These are phyloP conservation scores for Aegilops longissima DNA, from an alignment of 176 grass and related monocot species.

Conservation along the genomic window DNA sequence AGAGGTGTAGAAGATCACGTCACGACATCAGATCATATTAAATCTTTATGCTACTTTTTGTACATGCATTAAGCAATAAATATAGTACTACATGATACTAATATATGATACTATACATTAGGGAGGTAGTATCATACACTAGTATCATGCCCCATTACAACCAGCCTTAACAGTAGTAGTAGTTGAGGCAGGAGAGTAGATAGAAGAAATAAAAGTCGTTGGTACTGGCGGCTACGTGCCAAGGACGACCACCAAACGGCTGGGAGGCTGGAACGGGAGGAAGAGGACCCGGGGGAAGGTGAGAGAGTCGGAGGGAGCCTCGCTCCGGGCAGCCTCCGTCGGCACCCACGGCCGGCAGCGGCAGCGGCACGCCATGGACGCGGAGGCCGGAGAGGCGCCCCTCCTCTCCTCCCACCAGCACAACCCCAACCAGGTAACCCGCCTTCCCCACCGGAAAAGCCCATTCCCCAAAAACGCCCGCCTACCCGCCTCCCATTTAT, in stretches of 20 bases:
- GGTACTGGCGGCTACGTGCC: not conserved
- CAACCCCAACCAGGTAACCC: not conserved
- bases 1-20: too few relatives aligned
- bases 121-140: too few relatives aligned
- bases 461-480: not conserved
- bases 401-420: slow-evolving; percentile 33
- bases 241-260: not conserved
- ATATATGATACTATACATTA: too few relatives aligned
- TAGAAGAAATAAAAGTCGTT: not conserved
- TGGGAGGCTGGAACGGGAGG: not conserved
- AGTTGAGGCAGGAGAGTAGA: not conserved
- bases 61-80: too few relatives aligned
- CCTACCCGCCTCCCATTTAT: not conserved
- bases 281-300: not conserved
- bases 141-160: too few relatives aligned
- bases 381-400: slow-evolving; percentile 34
- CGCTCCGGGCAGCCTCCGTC: not conserved
- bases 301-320: not conserved
- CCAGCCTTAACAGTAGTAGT: not conserved
- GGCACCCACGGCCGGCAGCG: not conserved
- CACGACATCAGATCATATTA: too few relatives aligned
- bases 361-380: slow-evolving; percentile 17
- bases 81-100: too few relatives aligned
- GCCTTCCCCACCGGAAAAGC: not conserved
- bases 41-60: too few relatives aligned